Evolutionary conservation across 2,329 filamentous ascomycete genomes (phyloP), one percentile per base, ranked within the genome.

Genomic region (Apiospora pterosperma): DNA sequence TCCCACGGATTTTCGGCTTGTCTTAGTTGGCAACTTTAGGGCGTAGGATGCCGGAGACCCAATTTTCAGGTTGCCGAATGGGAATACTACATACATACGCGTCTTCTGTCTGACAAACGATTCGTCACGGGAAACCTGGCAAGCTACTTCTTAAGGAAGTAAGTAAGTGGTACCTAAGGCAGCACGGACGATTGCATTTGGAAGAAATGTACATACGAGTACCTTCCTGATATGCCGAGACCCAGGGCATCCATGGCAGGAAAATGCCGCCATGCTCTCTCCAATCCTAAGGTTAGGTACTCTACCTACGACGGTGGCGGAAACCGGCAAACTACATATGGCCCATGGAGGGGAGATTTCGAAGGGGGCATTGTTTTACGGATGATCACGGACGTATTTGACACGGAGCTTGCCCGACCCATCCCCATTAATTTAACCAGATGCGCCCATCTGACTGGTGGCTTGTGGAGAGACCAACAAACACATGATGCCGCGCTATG

Each of bases 351-450:
- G 44, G 25, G 25, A 52, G 44, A 25, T 16, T 34, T 31, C 48
- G 28, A 28, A 34, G 48, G 48, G 48, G n/a, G 48, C 28, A n/a
- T 55, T 55, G 48, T 55, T 55, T 55, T 55, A 55, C 48, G 48
- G 48, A 55, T 55, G 48, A 55, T 55, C 48, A 55, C 48, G 48
- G 48, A 55, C 48, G 48, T 55, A 55, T 55, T 55, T 55, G 48
- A 55, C 48, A 55, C 48, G 48, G 48, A 55, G 48, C 48, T 55
- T 55, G 48, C 48, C 48, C 48, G 48, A 55, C 48, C 48, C 48
- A 55, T 55, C 48, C 28, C 48, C 48, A 55, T 55, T 55, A 34
- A 55, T 55, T 55, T 34, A 55, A 55, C 48, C 48, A 55, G 48
- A 55, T 55, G 48, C 48, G 48, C 48, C 48, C 48, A 55, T 55